Evolutionary conservation across 2,329 filamentous ascomycete genomes (phyloP), one percentile per base, ranked within the genome.

Genomic region (Allantophomopsis cytisporea): DNA sequence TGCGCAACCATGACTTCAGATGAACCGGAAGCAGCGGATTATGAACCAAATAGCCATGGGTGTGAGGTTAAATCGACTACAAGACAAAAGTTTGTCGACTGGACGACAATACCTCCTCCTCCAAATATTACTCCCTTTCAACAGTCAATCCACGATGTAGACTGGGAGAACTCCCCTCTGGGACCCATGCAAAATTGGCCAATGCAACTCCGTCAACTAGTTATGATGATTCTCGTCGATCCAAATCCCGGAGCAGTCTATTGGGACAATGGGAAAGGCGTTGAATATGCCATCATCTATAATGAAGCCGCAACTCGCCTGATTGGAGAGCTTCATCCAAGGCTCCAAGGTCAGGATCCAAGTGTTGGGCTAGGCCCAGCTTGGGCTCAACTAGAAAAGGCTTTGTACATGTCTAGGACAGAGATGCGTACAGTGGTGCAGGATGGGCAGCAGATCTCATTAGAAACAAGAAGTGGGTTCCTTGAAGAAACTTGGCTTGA

Each of bases 181-280:
- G 84, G 84, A 0, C 79, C 82, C 0, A 84, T 89, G 32, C 76
- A 81, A 44, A 60, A 65, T 33, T 89, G 83, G 82, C 63, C 73
- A 1, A 59, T 70, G 10, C 80, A 86, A 47, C 62, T 91, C 38
- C 71, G 84, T 35, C 73, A 76, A 47, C 80, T 55, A 36, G 53
- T 58, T 11, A 49, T 55, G 30, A 48, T 62, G n/a, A 45, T 59
- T 11, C 48, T 61, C 33, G 52, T 54, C 14, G 59, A 62, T 39
- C 51, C 49, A 14, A 47, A 44, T 7, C 59, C 60, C 11, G 50
- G 46, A 6, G 50, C 56, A 5, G 31, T 62, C 5, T 60, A 57
- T 36, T 62, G 58, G 59, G 83, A 83, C 0, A 66, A 70, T 1
- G 59, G 59, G 15, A 45, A 53, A 1, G 41, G 49, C 2, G 45